phyloP scores from a whole-genome alignment of 345 rosid species.

The Salix viminalis region DNA sequence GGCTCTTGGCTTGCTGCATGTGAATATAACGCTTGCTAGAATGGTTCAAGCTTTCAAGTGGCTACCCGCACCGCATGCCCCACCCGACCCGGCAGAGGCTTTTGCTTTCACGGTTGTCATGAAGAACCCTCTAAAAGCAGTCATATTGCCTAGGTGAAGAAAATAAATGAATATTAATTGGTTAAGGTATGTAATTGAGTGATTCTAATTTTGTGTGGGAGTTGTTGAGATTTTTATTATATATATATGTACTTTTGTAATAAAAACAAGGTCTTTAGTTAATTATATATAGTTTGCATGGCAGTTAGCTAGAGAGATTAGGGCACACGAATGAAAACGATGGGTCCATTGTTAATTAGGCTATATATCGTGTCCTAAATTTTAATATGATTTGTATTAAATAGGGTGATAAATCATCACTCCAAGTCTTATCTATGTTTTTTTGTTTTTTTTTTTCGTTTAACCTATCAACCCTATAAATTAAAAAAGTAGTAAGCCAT shows the following conservation, averaged over 20 bases:
- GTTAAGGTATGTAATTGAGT: not conserved
- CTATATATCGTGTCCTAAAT: too few relatives aligned
- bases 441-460: too few relatives aligned
- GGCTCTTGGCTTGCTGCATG: constrained; percentile 19
- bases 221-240: not conserved
- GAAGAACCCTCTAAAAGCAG: constrained; percentile 81
- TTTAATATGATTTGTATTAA: too few relatives aligned
- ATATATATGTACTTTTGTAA: not conserved
- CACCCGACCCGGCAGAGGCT: constrained; percentile 82
- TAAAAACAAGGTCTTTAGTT: not conserved
- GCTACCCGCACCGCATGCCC: constrained; percentile 52
- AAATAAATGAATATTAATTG: not conserved
- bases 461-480: too few relatives aligned
- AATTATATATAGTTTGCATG: not conserved
- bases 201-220: not conserved
- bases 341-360: too few relatives aligned
- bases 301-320: too few relatives aligned
- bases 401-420: too few relatives aligned
- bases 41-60: constrained; percentile 80
- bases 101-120: constrained; percentile 89
- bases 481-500: too few relatives aligned
- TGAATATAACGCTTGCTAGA: constrained; percentile 62
- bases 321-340: too few relatives aligned
- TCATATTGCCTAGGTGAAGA: constrained; percentile 45
- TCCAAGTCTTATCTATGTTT: too few relatives aligned